Conservation (phyloP, 1,284 basidiomycete species). For the Leccinum ambiguum region DNA sequence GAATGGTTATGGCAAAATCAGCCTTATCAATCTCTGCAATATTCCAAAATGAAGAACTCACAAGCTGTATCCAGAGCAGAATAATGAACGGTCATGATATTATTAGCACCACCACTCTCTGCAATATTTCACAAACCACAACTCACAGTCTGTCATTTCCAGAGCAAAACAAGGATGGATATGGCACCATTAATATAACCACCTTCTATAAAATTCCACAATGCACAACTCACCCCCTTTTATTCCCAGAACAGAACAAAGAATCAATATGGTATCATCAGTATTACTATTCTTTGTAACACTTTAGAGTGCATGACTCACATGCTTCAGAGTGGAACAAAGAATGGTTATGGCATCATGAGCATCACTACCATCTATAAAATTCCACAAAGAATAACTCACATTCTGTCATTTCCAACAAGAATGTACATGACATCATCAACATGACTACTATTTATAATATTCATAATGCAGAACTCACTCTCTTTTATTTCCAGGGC, state of each 20-base stretch:
- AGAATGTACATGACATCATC: neutral
- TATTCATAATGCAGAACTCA: neutral
- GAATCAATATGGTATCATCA: neutral
- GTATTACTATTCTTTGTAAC: neutral
- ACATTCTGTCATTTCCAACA: neutral
- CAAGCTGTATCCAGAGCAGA: neutral
- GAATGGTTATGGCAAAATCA: neutral
- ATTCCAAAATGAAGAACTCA: neutral
- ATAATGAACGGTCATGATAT: neutral
- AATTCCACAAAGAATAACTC: neutral
- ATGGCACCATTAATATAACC: neutral
- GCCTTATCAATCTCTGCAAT: neutral
- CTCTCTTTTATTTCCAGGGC: neutral
- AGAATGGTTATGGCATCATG: neutral
- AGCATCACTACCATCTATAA: neutral
- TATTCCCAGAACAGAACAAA: neutral
- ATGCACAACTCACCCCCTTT: neutral
- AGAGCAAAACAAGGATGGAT: neutral
- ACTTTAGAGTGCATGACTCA: neutral
- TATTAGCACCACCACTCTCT: neutral
- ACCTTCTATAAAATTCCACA: neutral
- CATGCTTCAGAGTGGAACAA: neutral
- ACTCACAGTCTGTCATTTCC: neutral
- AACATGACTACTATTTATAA: neutral
- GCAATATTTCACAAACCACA: neutral